A percentile compares a stretch with the other conserved stretches of the same genome.
Conservation (phyloP, 2,329 filamentous ascomycete species). For the Sarocladium strictum region DNA sequence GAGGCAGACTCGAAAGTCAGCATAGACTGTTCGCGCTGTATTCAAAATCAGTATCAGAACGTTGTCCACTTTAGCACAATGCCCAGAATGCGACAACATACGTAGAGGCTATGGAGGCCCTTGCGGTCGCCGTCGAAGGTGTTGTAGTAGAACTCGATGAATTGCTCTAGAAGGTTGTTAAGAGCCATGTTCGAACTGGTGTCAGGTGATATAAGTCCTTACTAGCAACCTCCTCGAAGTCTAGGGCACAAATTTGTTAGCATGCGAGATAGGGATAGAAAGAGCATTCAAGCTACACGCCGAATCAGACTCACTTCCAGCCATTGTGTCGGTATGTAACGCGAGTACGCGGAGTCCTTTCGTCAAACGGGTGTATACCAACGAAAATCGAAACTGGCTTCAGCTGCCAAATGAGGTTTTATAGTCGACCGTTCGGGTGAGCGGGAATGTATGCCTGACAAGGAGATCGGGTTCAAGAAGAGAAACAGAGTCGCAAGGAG, state of each 20-base stretch:
- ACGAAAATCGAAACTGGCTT: not conserved
- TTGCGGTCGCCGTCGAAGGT: conserved; percentile 72
- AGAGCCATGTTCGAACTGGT: conserved; percentile 21
- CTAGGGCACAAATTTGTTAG: conserved; percentile 18
- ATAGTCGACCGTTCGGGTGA: not conserved
- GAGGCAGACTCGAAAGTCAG: conserved; percentile 81
- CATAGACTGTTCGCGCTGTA: conserved; percentile 76
- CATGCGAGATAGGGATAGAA: not conserved
- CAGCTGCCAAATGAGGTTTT: not conserved
- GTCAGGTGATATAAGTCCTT: not conserved
- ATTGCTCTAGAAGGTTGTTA: conserved; percentile 59
- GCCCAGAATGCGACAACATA: conserved; percentile 39
- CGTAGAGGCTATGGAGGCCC: conserved; percentile 68
- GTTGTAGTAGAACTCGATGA: conserved; percentile 86
- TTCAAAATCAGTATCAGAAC: not conserved
- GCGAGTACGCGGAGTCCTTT: not conserved
- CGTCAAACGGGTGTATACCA: not conserved
- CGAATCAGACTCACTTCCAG: conserved; percentile 21
- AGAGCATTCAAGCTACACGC: not conserved
- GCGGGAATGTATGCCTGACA: conserved; percentile 1
- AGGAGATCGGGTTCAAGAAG: not conserved
- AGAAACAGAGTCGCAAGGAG: conserved; percentile 1
- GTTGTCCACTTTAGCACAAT: not conserved
- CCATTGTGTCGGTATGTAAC: conserved; percentile 23
- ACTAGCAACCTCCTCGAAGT: conserved; percentile 43